Evolutionary conservation across 139 green algal genomes (phyloP), one percentile per base, ranked within the genome.

Genomic region (Pleodorina starrii): DNA sequence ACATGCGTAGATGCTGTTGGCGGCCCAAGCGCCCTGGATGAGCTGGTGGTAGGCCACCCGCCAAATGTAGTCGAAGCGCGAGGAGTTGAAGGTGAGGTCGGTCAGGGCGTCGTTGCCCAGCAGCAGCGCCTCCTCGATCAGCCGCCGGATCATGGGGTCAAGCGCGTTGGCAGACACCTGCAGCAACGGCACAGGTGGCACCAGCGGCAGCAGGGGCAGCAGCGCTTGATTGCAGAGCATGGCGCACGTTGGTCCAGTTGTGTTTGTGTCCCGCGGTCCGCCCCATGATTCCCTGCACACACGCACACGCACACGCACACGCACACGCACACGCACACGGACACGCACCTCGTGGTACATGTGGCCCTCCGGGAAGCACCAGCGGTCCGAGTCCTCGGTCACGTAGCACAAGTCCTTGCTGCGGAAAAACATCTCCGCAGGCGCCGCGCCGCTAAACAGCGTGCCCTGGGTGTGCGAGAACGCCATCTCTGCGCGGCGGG

Each of bases 41-140:
- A 91, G 46, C 36, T 93, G 80, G 36, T 87, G 40, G 71, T 50
- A 89, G 6, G 80, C 82, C 46, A 91, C 86, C 29, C 44, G 75
- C 90, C 90, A 93, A 0, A 91, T 72, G 44, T 69, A 91, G 36
- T 75, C 79, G 66, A 90, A 93, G 73, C 59, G 86, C 5, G 50
- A 73, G 57, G 7, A 54, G 74, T 90, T 90, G 57, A 86, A 81
- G 74, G 44, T 88, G 40, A 92, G 25, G 25, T 71, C 81, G 0
- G 42, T n/a, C 2, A n/a, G 17, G 9, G 51, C 35, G 44, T 93
- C 90, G 48, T 85, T 71, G 57, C 71, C 82, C 72, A 89, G 84
- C 71, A 89, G 84, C 38, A 84, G 71, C 43, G 71, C 25, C 54
- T 89, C 84, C 29, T 89, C 84, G 36, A 89, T 74, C 48, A 89